phyloP scores from a whole-genome alignment of 148 eudicot genomes.

The Camellia sinensis region DNA sequence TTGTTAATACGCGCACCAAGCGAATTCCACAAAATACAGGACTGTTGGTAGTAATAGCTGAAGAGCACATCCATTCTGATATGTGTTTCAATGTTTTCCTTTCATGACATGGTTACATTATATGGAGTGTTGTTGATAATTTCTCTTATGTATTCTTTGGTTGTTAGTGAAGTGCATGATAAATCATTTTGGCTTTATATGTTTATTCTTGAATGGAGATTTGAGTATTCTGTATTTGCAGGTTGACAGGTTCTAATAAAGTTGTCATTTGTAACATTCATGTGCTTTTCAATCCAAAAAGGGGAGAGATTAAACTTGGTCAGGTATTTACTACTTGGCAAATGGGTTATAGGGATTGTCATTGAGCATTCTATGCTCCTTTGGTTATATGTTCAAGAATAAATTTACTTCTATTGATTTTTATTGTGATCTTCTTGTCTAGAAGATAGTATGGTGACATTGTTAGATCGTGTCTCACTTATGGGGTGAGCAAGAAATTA shows the following conservation, averaged over 20 bases:
- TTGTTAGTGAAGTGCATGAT: neutral
- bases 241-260: slow-evolving; percentile 50
- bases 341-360: neutral
- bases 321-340: slow-evolving; percentile 50
- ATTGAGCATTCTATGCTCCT: neutral
- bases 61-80: neutral
- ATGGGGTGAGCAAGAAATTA: neutral
- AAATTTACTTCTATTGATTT: neutral
- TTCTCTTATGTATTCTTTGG: neutral
- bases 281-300: slow-evolving; percentile 87
- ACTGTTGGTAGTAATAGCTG: neutral
- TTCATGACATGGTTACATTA: neutral
- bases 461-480: neutral
- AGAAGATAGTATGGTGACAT: neutral
- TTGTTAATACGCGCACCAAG: neutral
- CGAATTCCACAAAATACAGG: neutral
- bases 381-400: neutral
- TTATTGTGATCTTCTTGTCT: neutral
- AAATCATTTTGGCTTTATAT: neutral
- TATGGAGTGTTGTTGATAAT: neutral
- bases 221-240: slow-evolving; percentile 38
- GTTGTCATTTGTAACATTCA: slow-evolving; percentile 90
- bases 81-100: neutral
- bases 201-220: neutral
- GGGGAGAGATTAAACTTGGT: slow-evolving; percentile 98